Evolutionary conservation across 306 rosid species (phyloP).

Genomic region (Quercus berberidifolia): DNA sequence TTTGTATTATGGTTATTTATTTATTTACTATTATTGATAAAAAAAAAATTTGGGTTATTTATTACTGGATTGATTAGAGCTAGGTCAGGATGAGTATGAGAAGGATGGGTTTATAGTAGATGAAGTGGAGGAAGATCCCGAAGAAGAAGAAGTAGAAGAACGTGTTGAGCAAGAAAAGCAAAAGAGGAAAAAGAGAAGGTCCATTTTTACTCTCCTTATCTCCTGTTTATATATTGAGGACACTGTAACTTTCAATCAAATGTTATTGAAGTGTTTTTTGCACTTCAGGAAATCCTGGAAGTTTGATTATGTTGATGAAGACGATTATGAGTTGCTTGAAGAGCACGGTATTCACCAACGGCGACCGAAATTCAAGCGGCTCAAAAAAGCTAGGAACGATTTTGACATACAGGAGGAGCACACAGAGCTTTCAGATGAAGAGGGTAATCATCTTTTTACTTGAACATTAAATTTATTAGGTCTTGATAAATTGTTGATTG

Average conservation of each 20-base stretch:
- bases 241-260: too few species aligned
- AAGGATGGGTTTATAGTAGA: constrained; percentile 95
- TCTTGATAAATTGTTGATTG: constrained; percentile 59
- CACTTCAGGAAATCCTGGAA: constrained; percentile 40
- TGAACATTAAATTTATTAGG: constrained; percentile 58
- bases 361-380: constrained; percentile 70
- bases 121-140: constrained; percentile 84
- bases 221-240: neutral
- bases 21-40: too few species aligned
- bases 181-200: constrained; percentile 95
- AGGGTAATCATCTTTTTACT: constrained; percentile 20
- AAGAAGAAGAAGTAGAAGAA: constrained; percentile 61
- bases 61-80: too few species aligned
- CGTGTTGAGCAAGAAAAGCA: constrained; percentile 79
- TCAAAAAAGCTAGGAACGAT: constrained; percentile 77
- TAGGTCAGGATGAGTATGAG: constrained; percentile 92
- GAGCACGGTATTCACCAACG: constrained; percentile 84
- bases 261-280: neutral
- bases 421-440: constrained; percentile 78
- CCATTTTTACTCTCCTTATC: neutral
- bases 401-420: constrained; percentile 42
- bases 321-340: constrained; percentile 87
- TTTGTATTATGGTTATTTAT: too few species aligned
- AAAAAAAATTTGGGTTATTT: too few species aligned
- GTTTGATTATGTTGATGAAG: constrained; percentile 88